Base-by-base conservation (phyloP, 192 early-diverging fungal genomes). In the Backusella circina region DNA sequence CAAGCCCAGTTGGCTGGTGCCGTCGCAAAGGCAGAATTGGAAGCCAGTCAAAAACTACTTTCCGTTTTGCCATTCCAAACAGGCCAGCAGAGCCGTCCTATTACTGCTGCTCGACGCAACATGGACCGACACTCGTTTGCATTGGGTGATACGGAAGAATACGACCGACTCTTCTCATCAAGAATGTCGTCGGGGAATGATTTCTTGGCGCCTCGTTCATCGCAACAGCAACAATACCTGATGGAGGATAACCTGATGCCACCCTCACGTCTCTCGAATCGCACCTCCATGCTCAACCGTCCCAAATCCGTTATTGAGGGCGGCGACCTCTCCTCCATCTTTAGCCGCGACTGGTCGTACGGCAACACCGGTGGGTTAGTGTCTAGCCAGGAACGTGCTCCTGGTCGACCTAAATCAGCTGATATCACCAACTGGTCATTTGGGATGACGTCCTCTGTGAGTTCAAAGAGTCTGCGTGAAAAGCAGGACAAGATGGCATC, bases 21-120 rank as follows among this genome's bases (percentile, higher is more conserved):
- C 30, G 87, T 88, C 35, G 86, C 80, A 44, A 88, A 88, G 68
- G 86, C 87, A 33, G 87, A 88, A 33, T 74, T 84, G 70, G 86
- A 87, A 37, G 79, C 79, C 1, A 80, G 75, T 44, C 70, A 72
- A 33, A 73, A 72, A 37, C 23, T 80, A 21, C 64, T 80, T 21
- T 76, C 73, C 5, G 75, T 73, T 28, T 66, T 80, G 23, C 75
- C 79, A 36, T 76, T 73, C 41, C 74, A 76, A 57, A 76, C 79
- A 4, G 71, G 71, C 1, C 74, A 74, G 47, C 36, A 12, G 2
- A 65, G 5, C 12, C 54, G 54, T 12, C 0, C 54, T 50, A 51
- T n/a, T n/a, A n/a, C n/a, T 68, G 26, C 15, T 30, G 65, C 31
- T 18, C 26, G 65, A 67, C 32, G 37, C 18, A 69, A 69, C 5